Percentiles rank a stretch among this genome's conserved stretches.
phyloP scores from a whole-genome alignment of 352 stramenopile species.

The Globisporangium heterothallicum region DNA sequence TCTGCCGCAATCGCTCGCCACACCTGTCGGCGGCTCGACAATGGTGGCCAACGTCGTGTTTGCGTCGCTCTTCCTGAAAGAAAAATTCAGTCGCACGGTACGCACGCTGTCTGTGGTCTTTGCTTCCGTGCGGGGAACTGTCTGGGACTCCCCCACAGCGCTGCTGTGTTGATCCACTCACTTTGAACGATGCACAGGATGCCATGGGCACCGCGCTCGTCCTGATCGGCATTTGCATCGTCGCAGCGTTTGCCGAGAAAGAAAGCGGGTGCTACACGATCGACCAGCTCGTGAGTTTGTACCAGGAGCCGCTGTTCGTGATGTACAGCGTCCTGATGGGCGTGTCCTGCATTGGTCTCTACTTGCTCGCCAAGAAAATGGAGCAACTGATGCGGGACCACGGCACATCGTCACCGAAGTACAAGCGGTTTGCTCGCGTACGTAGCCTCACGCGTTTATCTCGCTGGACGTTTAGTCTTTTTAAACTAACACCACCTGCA shows the following conservation, averaged over 20 bases:
- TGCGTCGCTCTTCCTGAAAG: conserved; percentile 71
- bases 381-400: conserved; percentile 32
- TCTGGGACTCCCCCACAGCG: no score
- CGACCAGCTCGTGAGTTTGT: conserved; percentile 62
- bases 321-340: conserved; percentile 59
- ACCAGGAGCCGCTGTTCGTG: conserved; percentile 52
- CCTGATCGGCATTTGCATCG: conserved; percentile 65
- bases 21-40: conserved; percentile 68
- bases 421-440: conserved; percentile 46
- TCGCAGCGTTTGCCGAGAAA: conserved; percentile 77
- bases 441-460: not conserved
- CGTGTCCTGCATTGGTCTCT: conserved; percentile 31
- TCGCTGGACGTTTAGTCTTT: no score
- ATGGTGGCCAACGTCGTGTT: conserved; percentile 86
- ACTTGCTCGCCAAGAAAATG: conserved; percentile 34
- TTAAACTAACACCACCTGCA: no score
- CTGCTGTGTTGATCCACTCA: no score
- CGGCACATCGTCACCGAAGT: conserved; percentile 36
- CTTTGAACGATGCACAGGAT: conserved; percentile 40
- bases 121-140: no score
- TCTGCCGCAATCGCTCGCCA: conserved; percentile 73
- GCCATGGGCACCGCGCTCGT: conserved; percentile 63
- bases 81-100: conserved; percentile 51
- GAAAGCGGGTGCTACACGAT: conserved; percentile 73
- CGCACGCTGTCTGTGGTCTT: no score